Evolutionary conservation across 352 stramenopile genomes (phyloP).

Genomic region (Ophiocytium majus): DNA sequence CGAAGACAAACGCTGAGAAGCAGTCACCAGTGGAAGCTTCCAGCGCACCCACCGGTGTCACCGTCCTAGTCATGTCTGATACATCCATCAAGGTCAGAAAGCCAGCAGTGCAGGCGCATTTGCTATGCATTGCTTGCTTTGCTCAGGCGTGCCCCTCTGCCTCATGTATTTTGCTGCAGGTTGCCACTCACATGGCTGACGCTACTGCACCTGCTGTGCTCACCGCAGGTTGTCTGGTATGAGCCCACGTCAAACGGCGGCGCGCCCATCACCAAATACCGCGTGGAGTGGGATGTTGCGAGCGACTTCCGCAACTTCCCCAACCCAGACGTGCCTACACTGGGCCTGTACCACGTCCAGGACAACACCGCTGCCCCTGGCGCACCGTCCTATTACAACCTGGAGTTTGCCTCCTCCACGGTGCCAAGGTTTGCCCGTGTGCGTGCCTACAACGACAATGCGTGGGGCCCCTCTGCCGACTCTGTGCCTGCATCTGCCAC

Average conservation of each 20-base stretch:
- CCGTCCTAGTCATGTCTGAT: conserved; percentile 63
- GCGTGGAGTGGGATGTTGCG: conserved; percentile 83
- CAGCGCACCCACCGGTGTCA: conserved; percentile 44
- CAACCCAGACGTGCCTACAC: too few relatives aligned
- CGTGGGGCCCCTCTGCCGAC: conserved; percentile 62
- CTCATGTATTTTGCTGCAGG: too few relatives aligned
- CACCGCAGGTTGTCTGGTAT: conserved; percentile 18
- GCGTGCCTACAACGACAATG: conserved; percentile 82
- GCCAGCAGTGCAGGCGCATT: too few relatives aligned
- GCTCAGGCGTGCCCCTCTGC: too few relatives aligned
- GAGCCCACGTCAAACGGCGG: conserved; percentile 68
- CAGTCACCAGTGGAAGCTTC: conserved; percentile 57
- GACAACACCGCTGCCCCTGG: conserved; percentile 56
- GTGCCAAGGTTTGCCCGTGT: conserved; percentile 80
- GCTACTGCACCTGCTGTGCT: too few relatives aligned
- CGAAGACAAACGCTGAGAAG: conserved; percentile 23
- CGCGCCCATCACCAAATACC: conserved; percentile 73
- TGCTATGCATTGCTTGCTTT: too few relatives aligned
- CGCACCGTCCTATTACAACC: conserved; percentile 82
- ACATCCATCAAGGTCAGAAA: conserved; percentile 46
- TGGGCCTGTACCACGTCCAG: conserved; percentile 67
- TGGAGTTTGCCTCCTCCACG: conserved; percentile 63
- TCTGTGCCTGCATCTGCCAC: conserved; percentile 64
- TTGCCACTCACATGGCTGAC: too few relatives aligned
- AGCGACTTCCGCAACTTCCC: conserved; percentile 69